Base-by-base conservation (phyloP, 768 basidiomycete species). In the Tricholoma sp. region DNA sequence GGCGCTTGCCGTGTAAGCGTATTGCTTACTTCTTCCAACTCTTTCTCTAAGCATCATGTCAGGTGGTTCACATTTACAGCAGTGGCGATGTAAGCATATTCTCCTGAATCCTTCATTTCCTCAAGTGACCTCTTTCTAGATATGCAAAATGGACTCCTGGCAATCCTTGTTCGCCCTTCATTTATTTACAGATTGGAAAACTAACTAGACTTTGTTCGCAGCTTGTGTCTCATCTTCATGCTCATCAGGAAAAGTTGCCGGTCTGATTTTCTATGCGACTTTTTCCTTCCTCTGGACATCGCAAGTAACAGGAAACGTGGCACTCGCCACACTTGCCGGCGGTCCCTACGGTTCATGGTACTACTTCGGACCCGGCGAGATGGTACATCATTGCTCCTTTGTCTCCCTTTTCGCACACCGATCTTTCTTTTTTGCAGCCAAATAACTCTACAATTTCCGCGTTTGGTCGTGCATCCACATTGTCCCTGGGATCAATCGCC, bases 281-380 rank as follows among this genome's bases (percentile, higher is more conserved):
- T 92, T 93, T 68, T 86, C 86, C n/a, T 94, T 85, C 74, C 75
- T 91, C 18, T 94, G 91, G 92, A 86, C 84, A 15, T 89, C 87
- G 0, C 88, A 91, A 70, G 89, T 91, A 42, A 82, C 90, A 50
- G 84, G 81, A 32, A 92, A 92, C 61, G 83, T 93, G 39, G 79
- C 88, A 0, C 76, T 93, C 20, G 82, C 88, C 32, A 91, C 89
- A 3, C 80, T 93, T 31, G 88, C 89, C 6, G 91, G 91, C 34
- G 91, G 92, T 28, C 82, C 85, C 3, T 89, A 82, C 61, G 88
- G 86, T 44, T 75, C 78, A 37, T 88, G 90, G 89, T 92, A 92
- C 67, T 93, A 93, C 72, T 91, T 91, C 63, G 90, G 91, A 5
- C 88, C 89, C 10, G 84, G 85, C 11, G 69, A 81, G 54, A 86